Base-by-base conservation (phyloP, 805 yeast genomes). In the Candida lessepsii region DNA sequence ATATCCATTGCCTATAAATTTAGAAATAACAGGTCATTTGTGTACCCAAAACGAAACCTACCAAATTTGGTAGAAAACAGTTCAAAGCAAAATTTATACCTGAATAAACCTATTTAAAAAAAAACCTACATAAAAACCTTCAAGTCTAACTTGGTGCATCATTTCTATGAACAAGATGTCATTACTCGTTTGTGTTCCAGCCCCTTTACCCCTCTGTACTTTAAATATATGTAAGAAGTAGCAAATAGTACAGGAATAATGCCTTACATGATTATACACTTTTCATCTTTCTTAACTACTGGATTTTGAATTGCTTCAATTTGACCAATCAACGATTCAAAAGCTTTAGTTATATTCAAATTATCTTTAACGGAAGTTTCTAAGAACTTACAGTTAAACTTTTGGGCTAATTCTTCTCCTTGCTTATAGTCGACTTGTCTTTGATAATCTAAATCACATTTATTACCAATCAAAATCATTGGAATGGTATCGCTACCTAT, bases 391-490 rank as follows among this genome's bases (percentile, higher is more conserved):
- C 76, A 69, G 20, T 69, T 67, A 46, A 73, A 74, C 42, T 63
- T 61, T 33, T 57, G 51, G 3, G 77, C 75, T 47, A 74, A 53
- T 18, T 56, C 58, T 51, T 58, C 53, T 9, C 75, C 75, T 57
- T 84, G 90, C 15, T 69, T 76, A 30, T 64, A 69, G 10, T 78
- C 65, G 11, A 83, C 85, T 46, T 91, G 76, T 51, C 83, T 81
- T 46, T 75, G 75, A 39, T 57, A 59, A 46, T 76, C 74, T 37
- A 86, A 66, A 58, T 86, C 95, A 36, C 76, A 65, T 61, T 86
- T 86, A 61, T 88, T 89, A 39, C 96, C 98, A 28, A 90, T 82
- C 28, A 91, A 68, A 9, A 89, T 95, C 84, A 76, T 60, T 2
- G 80, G 80, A 6, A 70, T 62, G 25, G 63, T 60, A 36, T 73